Conservation (phyloP, 192 early-diverging fungal species). For the Lunasporangiospora selenospora region DNA sequence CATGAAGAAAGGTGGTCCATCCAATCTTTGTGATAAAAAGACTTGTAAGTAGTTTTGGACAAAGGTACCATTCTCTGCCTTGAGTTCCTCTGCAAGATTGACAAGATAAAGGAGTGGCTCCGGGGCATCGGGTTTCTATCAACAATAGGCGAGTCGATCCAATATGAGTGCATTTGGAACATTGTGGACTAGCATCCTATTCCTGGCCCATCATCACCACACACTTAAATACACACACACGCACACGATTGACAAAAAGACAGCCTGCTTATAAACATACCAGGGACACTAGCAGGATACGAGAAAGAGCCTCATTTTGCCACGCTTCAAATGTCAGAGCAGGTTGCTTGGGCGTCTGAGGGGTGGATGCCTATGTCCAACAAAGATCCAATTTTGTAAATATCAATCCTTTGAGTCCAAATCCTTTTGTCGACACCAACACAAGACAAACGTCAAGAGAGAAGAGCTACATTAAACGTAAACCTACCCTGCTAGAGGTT, state of each 20-base stretch:
- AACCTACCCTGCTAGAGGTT: background rate
- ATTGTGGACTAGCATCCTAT: too few relatives aligned
- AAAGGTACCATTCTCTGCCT: constrained; percentile 21
- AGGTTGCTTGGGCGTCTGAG: constrained; percentile 33
- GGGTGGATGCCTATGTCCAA: constrained; percentile 5
- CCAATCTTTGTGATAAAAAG: constrained; percentile 18
- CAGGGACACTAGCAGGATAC: constrained; percentile 80
- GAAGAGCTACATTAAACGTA: background rate
- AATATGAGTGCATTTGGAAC: background rate
- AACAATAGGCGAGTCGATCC: constrained; percentile 1
- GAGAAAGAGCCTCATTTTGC: constrained; percentile 84
- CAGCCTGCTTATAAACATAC: constrained; percentile 42
- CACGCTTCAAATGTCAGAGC: constrained; percentile 70
- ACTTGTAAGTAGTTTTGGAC: background rate
- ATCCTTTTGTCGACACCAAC: background rate
- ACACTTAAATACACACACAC: too few relatives aligned
- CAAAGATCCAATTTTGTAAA: background rate
- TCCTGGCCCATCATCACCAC: too few relatives aligned
- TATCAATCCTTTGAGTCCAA: background rate
- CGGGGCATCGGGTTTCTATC: constrained; percentile 30
- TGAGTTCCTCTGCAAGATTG: constrained; percentile 25
- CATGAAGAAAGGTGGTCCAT: background rate
- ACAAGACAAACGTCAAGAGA: background rate
- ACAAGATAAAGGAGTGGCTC: constrained; percentile 24
- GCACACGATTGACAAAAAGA: background rate